Conservation (phyloP, 2,329 filamentous ascomycete species). For the Cordyceps pruinosa region DNA sequence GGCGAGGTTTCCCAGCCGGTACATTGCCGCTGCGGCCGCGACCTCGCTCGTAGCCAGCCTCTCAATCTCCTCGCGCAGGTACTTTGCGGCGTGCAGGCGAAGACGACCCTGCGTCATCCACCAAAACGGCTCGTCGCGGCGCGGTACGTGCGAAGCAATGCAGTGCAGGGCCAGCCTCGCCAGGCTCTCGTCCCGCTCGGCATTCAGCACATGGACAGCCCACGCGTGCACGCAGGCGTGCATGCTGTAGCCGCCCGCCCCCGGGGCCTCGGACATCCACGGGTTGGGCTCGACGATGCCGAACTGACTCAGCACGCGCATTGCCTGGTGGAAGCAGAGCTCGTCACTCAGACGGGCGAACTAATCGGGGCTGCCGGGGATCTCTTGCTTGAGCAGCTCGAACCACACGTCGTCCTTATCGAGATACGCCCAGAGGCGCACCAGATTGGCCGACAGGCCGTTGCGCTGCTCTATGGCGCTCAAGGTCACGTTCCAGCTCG, state of each 20-base stretch:
- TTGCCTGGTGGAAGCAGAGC: conserved; percentile 21
- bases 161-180: too few relatives aligned
- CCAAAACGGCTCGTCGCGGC: too few relatives aligned
- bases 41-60: neutral
- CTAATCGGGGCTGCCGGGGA: conserved; percentile 17
- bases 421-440: conserved; percentile 37
- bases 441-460: conserved; percentile 24
- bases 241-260: conserved; percentile 24
- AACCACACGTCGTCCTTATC: conserved; percentile 38
- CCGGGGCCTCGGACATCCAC: conserved; percentile 8
- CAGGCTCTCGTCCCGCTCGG: neutral
- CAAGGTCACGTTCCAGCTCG: conserved; percentile 34
- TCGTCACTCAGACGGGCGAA: conserved; percentile 17
- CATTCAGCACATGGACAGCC: conserved; percentile 23
- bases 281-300: conserved; percentile 20
- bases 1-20: neutral
- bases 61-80: neutral
- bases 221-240: conserved; percentile 29
- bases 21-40: neutral
- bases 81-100: neutral
- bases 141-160: too few relatives aligned
- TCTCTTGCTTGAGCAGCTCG: conserved; percentile 27
- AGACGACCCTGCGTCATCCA: neutral
- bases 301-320: conserved; percentile 24
- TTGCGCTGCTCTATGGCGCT: conserved; percentile 26